These are phyloP conservation scores for Musa acuminata DNA, from an alignment of 176 grass and related monocot species.

Conservation along the genomic window DNA sequence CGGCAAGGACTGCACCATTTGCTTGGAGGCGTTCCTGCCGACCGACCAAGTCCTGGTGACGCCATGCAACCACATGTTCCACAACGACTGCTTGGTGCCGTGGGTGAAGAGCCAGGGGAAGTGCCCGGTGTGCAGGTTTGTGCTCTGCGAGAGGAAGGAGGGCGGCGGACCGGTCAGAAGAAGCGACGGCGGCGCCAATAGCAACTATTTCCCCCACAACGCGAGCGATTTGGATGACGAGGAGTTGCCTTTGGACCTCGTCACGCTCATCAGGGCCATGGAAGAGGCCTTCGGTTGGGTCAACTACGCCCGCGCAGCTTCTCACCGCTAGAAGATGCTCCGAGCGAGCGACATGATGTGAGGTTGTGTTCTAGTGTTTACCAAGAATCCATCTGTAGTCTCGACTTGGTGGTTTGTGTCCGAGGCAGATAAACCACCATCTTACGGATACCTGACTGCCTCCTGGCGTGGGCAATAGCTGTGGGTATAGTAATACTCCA, in stretches of 20 bases:
- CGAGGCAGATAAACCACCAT: not conserved
- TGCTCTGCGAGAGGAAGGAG: constrained; percentile 30
- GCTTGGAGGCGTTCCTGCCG: constrained; percentile 32
- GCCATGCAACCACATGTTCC: constrained; percentile 71
- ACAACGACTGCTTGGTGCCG: constrained; percentile 40
- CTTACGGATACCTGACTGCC: too few relatives aligned
- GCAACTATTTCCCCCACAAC: not conserved
- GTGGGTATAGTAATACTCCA: too few relatives aligned
- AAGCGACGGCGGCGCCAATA: not conserved
- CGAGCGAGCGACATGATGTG: not conserved
- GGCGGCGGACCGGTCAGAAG: not conserved
- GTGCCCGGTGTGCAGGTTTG: constrained; percentile 40
- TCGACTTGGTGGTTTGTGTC: not conserved
- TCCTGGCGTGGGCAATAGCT: too few relatives aligned
- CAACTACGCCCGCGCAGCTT: constrained; percentile 18
- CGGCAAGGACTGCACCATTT: constrained; percentile 26
- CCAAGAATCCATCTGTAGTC: not conserved
- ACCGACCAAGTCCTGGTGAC: constrained; percentile 34
- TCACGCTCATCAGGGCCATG: constrained; percentile 46
- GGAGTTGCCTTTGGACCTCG: constrained; percentile 25
- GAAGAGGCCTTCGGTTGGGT: constrained; percentile 54
- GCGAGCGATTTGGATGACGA: not conserved
- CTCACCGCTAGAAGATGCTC: constrained; percentile 15
- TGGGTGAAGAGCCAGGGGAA: constrained; percentile 56
- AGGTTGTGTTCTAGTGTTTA: not conserved